A percentile compares a stretch with the other conserved stretches of the same genome.
Conservation (phyloP, 2,329 filamentous ascomycete species). For the Aquanectria penicillioides region DNA sequence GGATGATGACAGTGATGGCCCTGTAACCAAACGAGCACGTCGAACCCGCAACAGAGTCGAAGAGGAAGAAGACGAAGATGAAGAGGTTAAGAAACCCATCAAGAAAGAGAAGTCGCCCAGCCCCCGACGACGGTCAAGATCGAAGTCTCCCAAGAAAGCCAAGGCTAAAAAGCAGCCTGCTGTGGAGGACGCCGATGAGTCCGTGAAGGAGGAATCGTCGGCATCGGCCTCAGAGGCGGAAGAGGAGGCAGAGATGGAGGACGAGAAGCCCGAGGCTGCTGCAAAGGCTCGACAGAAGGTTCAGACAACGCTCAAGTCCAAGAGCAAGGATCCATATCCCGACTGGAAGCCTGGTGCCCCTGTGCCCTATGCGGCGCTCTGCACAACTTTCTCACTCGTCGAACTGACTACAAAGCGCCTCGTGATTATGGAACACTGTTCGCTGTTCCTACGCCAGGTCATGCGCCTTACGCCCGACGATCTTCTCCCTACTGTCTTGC, state of each 20-base stretch:
- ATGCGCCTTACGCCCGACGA: constrained; percentile 89
- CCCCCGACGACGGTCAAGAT: constrained; percentile 36
- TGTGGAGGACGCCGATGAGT: constrained; percentile 35
- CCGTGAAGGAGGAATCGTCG: constrained; percentile 42
- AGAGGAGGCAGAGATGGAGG: constrained; percentile 59
- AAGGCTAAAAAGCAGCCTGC: constrained; percentile 29
- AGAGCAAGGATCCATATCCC: constrained; percentile 83
- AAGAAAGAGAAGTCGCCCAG: constrained; percentile 35
- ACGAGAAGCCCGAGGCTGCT: constrained; percentile 74
- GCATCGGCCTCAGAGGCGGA: constrained; percentile 53
- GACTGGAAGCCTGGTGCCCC: constrained; percentile 92
- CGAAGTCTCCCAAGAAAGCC: constrained; percentile 33
- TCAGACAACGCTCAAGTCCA: constrained; percentile 77
- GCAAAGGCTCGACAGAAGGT: constrained; percentile 83
- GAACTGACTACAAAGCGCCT: constrained; percentile 95
- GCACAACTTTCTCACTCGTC: constrained; percentile 92
- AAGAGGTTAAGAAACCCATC: constrained; percentile 49
- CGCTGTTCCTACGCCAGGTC: constrained; percentile 93
- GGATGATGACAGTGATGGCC: constrained; percentile 67
- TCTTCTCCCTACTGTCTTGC: constrained; percentile 84
- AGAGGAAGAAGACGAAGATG: constrained; percentile 64
- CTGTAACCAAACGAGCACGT: constrained; percentile 67
- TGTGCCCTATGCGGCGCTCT: constrained; percentile 93
- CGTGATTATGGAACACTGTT: constrained; percentile 88
- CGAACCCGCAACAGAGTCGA: constrained; percentile 59